Percentiles rank a stretch among this genome's conserved stretches.
Conservation (phyloP, 495 filamentous ascomycete species). For the Lophiotrema nucula region DNA sequence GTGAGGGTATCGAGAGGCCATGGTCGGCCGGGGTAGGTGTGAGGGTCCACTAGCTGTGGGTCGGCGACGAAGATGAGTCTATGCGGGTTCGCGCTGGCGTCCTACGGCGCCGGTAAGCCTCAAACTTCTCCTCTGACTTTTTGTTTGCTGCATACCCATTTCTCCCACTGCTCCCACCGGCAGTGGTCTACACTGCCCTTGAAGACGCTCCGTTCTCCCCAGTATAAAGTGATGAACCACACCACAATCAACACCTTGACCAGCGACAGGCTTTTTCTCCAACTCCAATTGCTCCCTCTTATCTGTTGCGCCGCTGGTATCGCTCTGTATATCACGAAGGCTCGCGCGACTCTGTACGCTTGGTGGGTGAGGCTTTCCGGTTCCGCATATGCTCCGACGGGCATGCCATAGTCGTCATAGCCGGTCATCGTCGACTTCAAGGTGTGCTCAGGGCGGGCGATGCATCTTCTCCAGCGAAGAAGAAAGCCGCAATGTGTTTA, state of each 20-base stretch:
- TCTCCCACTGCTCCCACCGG: slow-evolving; percentile 83
- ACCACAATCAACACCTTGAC: slow-evolving; percentile 60
- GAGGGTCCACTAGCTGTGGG: slow-evolving; percentile 95
- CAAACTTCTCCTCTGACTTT: no score
- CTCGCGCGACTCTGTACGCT: slow-evolving; percentile 15
- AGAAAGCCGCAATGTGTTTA: no score
- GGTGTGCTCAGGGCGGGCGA: slow-evolving; percentile 5
- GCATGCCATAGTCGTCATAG: slow-evolving; percentile 36
- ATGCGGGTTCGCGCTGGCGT: slow-evolving; percentile 72
- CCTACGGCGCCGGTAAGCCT: no score
- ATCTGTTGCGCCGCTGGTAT: slow-evolving; percentile 9
- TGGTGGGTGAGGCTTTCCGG: slow-evolving; percentile 25
- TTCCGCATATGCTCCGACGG: slow-evolving; percentile 30
- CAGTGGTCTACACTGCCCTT: slow-evolving; percentile 65
- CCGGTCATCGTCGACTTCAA: slow-evolving; percentile 21
- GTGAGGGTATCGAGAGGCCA: slow-evolving; percentile 82
- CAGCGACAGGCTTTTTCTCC: slow-evolving; percentile 21
- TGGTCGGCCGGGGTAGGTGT: slow-evolving; percentile 91
- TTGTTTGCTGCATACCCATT: slow-evolving; percentile 82
- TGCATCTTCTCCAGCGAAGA: slow-evolving; percentile 19
- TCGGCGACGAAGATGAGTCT: slow-evolving; percentile 87
- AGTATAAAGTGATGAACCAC: slow-evolving; percentile 79
- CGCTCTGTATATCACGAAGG: slow-evolving; percentile 20
- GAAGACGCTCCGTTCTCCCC: slow-evolving; percentile 84
- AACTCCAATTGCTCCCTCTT: slow-evolving; percentile 16